These are phyloP conservation scores for Lycium barbarum DNA, from an alignment of 257 asterid genomes.

Conservation along the genomic window DNA sequence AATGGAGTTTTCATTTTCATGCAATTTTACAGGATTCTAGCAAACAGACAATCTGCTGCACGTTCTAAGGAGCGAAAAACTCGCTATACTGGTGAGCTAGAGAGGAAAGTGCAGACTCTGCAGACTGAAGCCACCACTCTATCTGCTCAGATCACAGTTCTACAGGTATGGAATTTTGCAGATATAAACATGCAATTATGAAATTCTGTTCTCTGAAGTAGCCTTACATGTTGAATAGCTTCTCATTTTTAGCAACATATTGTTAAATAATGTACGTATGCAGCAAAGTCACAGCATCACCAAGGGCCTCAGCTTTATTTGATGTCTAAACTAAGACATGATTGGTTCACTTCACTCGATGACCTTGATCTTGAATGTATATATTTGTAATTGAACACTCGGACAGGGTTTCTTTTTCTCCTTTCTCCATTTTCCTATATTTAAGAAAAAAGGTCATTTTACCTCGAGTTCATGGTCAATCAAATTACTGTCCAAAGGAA, in stretches of 20 bases:
- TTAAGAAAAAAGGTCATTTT: background rate
- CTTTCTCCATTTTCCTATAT: background rate
- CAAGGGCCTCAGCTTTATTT: background rate
- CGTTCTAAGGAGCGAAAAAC: conserved; percentile 90
- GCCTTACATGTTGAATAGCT: conserved; percentile 9
- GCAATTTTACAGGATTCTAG: conserved; percentile 70
- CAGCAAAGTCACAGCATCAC: conserved; percentile 3
- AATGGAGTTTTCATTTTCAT: conserved; percentile 10
- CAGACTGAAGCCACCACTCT: conserved; percentile 93
- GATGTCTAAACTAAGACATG: background rate
- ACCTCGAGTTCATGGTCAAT: background rate
- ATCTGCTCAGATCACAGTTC: conserved; percentile 84
- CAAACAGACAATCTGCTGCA: conserved; percentile 97
- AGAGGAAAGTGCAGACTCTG: conserved; percentile 93
- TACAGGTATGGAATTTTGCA: conserved; percentile 58
- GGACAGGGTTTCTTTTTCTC: background rate
- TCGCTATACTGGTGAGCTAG: conserved; percentile 82
- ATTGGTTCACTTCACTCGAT: background rate
- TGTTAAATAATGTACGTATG: too few species aligned
- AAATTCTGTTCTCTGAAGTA: background rate
- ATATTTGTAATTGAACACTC: background rate
- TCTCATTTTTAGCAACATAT: background rate
- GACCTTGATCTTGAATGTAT: background rate
- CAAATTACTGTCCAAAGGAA: background rate
- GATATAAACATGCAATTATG: conserved; percentile 1